A percentile compares a stretch with the other conserved stretches of the same genome.
Evolutionary conservation across 352 stramenopile genomes (phyloP).

Genomic region (Globisporangium paroecandrum): DNA sequence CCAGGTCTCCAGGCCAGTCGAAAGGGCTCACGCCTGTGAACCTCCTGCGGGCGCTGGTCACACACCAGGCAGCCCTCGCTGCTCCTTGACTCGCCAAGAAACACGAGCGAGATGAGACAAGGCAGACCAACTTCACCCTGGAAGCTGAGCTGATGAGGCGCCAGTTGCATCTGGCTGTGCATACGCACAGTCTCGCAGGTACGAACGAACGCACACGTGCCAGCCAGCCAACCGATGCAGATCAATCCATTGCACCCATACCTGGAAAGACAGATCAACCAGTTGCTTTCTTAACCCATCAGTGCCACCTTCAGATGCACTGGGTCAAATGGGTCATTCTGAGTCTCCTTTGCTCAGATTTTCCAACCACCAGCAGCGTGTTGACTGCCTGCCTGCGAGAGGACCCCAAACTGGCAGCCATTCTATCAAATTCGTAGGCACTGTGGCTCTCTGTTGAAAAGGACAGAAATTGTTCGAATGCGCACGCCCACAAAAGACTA

Average conservation of each 20-base stretch:
- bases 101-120: slow-evolving; percentile 9
- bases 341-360: not conserved
- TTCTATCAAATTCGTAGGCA: not conserved
- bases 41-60: not conserved
- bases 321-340: not conserved
- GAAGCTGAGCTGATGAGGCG: not conserved
- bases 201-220: not conserved
- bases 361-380: not conserved
- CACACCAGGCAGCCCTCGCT: not conserved
- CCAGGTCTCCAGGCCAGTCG: not conserved
- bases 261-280: not conserved
- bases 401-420: not conserved
- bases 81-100: not conserved
- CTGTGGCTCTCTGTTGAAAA: not conserved
- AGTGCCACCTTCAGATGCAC: not conserved
- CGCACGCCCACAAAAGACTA: not conserved
- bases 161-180: not conserved
- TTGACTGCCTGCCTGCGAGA: not conserved
- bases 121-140: not conserved
- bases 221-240: not conserved
- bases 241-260: not conserved
- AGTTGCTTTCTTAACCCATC: not conserved
- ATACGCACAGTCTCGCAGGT: not conserved
- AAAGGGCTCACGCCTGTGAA: not conserved
- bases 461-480: not conserved